Percentiles rank a stretch among this genome's conserved stretches.
These are phyloP conservation scores for Bipolaris zeicola DNA, from an alignment of 2,329 filamentous ascomycete species.

Conservation along the genomic window DNA sequence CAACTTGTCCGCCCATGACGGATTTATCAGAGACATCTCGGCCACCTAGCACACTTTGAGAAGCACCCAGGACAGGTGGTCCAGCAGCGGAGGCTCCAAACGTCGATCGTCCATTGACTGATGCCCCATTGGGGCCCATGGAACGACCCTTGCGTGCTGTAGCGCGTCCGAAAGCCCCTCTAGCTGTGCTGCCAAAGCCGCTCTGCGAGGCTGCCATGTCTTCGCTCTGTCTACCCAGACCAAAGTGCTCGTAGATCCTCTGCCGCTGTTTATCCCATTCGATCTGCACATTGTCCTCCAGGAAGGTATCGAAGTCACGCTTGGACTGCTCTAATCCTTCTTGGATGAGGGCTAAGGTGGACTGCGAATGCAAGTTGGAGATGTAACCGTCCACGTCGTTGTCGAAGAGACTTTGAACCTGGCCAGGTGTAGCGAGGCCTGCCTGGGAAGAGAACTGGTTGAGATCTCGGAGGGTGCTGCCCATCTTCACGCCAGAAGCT, in stretches of 20 bases:
- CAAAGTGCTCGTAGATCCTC: conserved; percentile 95
- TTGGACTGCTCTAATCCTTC: conserved; percentile 90
- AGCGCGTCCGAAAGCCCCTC: conserved; percentile 61
- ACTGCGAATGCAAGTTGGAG: conserved; percentile 84
- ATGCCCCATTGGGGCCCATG: conserved; percentile 44
- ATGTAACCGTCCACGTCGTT: conserved; percentile 73
- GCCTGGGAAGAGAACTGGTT: conserved; percentile 72
- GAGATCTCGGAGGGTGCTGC: conserved; percentile 83
- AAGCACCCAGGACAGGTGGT: conserved; percentile 83
- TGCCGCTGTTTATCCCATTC: conserved; percentile 95
- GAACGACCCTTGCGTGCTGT: conserved; percentile 49
- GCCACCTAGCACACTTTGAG: conserved; percentile 63
- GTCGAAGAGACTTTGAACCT: conserved; percentile 53
- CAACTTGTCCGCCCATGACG: conserved; percentile 51
- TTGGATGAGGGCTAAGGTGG: conserved; percentile 86
- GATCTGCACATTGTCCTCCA: conserved; percentile 92
- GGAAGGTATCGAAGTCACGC: conserved; percentile 88
- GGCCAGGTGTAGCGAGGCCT: conserved; percentile 64
- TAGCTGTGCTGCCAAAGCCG: conserved; percentile 41
- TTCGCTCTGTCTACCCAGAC: conserved; percentile 63
- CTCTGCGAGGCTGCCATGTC: conserved; percentile 47
- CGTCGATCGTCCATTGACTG: conserved; percentile 41
- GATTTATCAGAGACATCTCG: conserved; percentile 69
- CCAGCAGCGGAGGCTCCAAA: conserved; percentile 71
- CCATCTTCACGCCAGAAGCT: conserved; percentile 89